These are phyloP conservation scores for Pseudozyma pruni DNA, from an alignment of 1,284 basidiomycete species.

Conservation along the genomic window DNA sequence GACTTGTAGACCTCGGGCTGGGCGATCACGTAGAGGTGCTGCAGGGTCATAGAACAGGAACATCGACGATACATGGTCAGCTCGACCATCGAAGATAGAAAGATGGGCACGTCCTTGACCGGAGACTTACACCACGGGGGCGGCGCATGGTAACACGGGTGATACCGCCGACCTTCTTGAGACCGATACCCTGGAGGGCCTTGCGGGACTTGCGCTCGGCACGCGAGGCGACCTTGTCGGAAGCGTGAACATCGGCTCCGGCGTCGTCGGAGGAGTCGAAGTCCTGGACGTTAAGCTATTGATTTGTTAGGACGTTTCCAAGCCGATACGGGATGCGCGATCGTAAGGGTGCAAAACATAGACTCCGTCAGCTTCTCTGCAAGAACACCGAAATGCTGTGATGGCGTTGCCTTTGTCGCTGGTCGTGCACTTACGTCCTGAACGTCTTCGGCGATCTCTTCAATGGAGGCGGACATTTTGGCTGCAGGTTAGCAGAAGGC, in stretches of 20 bases:
- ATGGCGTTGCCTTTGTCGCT: neutral
- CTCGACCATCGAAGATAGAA: too few species aligned
- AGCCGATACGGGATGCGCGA: too few species aligned
- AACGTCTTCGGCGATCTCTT: conserved; percentile 76
- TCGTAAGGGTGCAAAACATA: conserved; percentile 2
- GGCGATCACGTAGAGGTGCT: conserved; percentile 92
- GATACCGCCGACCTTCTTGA: conserved; percentile 88
- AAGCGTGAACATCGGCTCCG: conserved; percentile 77
- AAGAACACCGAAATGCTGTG: neutral
- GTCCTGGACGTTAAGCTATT: conserved; percentile 68
- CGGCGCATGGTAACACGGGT: conserved; percentile 93
- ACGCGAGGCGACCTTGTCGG: conserved; percentile 86
- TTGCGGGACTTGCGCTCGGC: conserved; percentile 67
- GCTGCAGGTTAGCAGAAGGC: neutral
- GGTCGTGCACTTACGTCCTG: conserved; percentile 72
- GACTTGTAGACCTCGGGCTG: conserved; percentile 98
- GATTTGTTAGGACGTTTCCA: too few species aligned
- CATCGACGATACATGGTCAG: neutral
- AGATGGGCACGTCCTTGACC: too few species aligned
- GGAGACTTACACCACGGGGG: conserved; percentile 83
- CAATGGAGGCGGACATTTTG: conserved; percentile 72
- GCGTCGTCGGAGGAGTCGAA: conserved; percentile 74
- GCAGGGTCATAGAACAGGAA: neutral
- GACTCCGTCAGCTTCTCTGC: conserved; percentile 1
- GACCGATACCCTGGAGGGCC: conserved; percentile 64